These are phyloP conservation scores for Aspergillus spinulosporus DNA, from an alignment of 2,329 filamentous ascomycete species.

Conservation along the genomic window DNA sequence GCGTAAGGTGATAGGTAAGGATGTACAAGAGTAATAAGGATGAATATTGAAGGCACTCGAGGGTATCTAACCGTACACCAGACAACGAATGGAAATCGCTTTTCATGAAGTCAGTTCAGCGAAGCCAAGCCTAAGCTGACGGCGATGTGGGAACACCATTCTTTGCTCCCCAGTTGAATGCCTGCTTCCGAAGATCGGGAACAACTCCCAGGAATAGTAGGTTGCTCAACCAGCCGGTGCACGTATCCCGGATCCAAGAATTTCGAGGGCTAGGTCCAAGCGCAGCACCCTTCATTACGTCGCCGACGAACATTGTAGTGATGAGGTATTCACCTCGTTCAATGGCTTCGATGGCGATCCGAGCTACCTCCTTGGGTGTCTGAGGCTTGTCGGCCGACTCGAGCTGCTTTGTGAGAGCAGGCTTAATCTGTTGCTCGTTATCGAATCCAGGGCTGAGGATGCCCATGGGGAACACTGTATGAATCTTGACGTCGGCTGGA, in stretches of 20 bases:
- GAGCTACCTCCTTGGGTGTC: slow-evolving; percentile 75
- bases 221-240: slow-evolving; percentile 55
- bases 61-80: slow-evolving; percentile 34
- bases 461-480: slow-evolving; percentile 79
- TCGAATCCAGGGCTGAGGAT: slow-evolving; percentile 76
- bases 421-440: slow-evolving; percentile 76
- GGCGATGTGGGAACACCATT: slow-evolving; percentile 44
- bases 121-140: slow-evolving; percentile 12
- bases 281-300: slow-evolving; percentile 65
- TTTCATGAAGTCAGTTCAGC: slow-evolving; percentile 10
- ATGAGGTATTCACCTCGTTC: slow-evolving; percentile 80
- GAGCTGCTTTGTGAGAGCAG: slow-evolving; percentile 72
- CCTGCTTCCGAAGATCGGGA: slow-evolving; percentile 58
- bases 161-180: slow-evolving; percentile 59
- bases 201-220: slow-evolving; percentile 58
- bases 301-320: slow-evolving; percentile 70
- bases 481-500: slow-evolving; percentile 71
- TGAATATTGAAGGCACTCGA: slow-evolving; percentile 21
- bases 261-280: slow-evolving; percentile 57
- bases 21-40: slow-evolving; percentile 11
- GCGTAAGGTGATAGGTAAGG: slow-evolving; percentile 15
- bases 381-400: slow-evolving; percentile 82
- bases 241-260: slow-evolving; percentile 54
- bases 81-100: slow-evolving; percentile 16
- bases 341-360: slow-evolving; percentile 67